Conservation (phyloP, 1,139 yeast genomes). For the Nakaseomyces sp. region DNA sequence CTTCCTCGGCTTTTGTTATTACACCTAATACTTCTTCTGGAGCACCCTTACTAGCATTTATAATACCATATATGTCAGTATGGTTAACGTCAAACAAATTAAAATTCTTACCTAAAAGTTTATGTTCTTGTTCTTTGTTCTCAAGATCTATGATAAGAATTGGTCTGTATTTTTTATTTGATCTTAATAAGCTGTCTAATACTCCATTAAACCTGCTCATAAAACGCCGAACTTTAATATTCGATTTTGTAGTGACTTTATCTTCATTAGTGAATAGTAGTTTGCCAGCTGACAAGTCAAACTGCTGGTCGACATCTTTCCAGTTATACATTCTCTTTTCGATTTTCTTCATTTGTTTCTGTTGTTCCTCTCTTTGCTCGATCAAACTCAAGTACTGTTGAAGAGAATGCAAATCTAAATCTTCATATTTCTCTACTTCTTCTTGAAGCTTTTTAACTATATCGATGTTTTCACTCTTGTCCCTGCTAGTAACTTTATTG, state of each 20-base stretch:
- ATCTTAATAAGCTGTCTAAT: neutral
- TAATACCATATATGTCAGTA: neutral
- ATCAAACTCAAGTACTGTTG: neutral
- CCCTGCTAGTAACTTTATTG: neutral
- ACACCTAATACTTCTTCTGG: slow-evolving; percentile 1
- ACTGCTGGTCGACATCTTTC: neutral
- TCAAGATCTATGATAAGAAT: neutral
- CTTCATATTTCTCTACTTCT: neutral
- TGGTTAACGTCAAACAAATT: slow-evolving; percentile 2
- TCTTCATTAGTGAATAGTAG: neutral
- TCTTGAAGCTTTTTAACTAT: neutral
- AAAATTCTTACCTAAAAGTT: neutral
- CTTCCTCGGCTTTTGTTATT: neutral
- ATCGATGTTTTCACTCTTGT: neutral
- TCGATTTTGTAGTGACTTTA: neutral
- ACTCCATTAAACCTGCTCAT: neutral
- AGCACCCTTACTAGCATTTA: neutral
- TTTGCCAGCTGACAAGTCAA: neutral
- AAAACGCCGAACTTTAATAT: neutral
- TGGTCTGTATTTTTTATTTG: slow-evolving; percentile 1
- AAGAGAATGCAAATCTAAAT: neutral
- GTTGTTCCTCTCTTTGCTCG: slow-evolving; percentile 1
- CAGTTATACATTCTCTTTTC: slow-evolving; percentile 3
- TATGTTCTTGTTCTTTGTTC: neutral
- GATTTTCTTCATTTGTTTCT: neutral